Conservation (phyloP, 1,284 basidiomycete genomes). For the Rhodotorula sp. region DNA sequence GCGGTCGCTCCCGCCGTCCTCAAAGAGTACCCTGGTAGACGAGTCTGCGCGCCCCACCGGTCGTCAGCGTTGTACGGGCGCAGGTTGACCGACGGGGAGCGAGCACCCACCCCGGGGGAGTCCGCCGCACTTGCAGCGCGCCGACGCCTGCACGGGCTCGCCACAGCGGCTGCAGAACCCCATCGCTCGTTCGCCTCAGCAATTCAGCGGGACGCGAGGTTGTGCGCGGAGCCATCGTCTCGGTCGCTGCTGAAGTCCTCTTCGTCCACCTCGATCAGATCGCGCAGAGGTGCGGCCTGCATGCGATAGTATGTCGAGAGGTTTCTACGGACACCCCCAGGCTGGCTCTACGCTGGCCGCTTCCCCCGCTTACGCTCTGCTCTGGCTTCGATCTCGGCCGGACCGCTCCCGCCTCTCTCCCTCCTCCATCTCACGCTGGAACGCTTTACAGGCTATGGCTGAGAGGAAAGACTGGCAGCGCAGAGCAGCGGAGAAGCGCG, state of each 20-base stretch:
- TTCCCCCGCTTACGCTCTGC: not conserved
- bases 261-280: too few species aligned
- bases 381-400: not conserved
- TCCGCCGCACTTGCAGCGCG: conserved; percentile 36
- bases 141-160: conserved; percentile 5
- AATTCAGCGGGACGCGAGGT: not conserved
- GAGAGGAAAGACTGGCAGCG: not conserved
- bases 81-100: conserved; percentile 8
- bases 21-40: conserved; percentile 16
- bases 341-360: too few species aligned
- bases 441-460: not conserved
- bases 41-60: conserved; percentile 16
- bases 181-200: not conserved
- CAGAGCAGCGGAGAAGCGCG: not conserved
- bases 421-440: not conserved
- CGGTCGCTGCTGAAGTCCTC: too few species aligned
- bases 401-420: not conserved
- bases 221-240: too few species aligned
- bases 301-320: too few species aligned
- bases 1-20: conserved; percentile 9
- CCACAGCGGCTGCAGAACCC: conserved; percentile 40
- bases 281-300: too few species aligned
- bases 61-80: not conserved
- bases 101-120: conserved; percentile 17
- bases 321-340: too few species aligned